Evolutionary conservation across 495 filamentous ascomycete genomes (phyloP).

Genomic region (Aspergillus olivimuriae): DNA sequence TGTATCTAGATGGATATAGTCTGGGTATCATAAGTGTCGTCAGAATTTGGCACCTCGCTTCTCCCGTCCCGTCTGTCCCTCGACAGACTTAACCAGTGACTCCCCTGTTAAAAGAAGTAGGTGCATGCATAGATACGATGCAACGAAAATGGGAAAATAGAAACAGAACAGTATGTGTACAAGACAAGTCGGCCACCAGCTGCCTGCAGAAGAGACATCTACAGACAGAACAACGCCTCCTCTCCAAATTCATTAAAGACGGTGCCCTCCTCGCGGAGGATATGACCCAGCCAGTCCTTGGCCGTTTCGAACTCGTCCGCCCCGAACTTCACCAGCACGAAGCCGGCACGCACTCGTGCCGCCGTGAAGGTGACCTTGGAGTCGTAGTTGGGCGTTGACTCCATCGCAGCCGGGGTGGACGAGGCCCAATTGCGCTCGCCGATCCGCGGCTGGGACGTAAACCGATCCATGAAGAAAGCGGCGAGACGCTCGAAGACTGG

Average conservation of each 20-base stretch:
- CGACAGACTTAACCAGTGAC: not conserved
- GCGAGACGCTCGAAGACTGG: constrained; percentile 59
- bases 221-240: constrained; percentile 54
- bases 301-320: constrained; percentile 57
- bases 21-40: not conserved
- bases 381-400: constrained; percentile 37
- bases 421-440: constrained; percentile 74
- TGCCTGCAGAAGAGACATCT: constrained; percentile 13
- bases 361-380: constrained; percentile 77
- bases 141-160: not conserved
- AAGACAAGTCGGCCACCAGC: no score
- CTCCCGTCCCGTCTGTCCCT: not conserved
- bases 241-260: constrained; percentile 56
- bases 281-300: constrained; percentile 50
- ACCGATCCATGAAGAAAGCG: constrained; percentile 68
- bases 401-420: constrained; percentile 19
- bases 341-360: constrained; percentile 67
- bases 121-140: not conserved
- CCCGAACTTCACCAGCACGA: constrained; percentile 82
- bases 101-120: not conserved
- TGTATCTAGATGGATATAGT: no score
- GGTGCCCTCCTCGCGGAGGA: constrained; percentile 53
- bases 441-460: constrained; percentile 68
- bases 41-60: not conserved
- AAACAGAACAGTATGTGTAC: not conserved